A percentile compares a stretch with the other conserved stretches of the same genome.
Conservation (phyloP, 805 yeast genomes). For the Kazachstania psychrophila region DNA sequence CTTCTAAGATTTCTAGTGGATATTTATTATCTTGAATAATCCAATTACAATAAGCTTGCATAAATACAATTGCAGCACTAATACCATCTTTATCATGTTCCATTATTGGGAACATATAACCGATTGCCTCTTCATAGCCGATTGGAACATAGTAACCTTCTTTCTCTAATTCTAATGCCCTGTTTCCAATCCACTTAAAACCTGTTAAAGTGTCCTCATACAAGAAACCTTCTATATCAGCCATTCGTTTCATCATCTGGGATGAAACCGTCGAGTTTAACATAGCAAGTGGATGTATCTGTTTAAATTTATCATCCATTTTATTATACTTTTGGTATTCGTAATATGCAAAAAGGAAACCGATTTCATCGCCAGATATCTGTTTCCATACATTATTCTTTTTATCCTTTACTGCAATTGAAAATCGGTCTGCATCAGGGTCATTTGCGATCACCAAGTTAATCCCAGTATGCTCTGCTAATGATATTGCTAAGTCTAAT, state of each 20-base stretch:
- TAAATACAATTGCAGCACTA: conserved; percentile 64
- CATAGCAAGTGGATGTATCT: conserved; percentile 39
- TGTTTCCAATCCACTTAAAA: conserved; percentile 94
- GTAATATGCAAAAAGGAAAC: conserved; percentile 70
- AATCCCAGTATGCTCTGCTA: conserved; percentile 40
- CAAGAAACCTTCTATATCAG: conserved; percentile 48
- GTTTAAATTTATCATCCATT: conserved; percentile 20
- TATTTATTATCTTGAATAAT: conserved; percentile 18
- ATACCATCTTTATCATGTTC: conserved; percentile 88
- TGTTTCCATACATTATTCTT: conserved; percentile 52
- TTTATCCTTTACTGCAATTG: conserved; percentile 53
- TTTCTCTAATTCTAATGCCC: conserved; percentile 60
- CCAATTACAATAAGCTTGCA: conserved; percentile 59
- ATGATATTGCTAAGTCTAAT: conserved; percentile 53
- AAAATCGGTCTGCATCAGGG: conserved; percentile 95
- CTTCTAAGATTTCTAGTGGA: conserved; percentile 40
- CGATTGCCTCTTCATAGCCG: conserved; percentile 93
- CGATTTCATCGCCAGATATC: conserved; percentile 86
- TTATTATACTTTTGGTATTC: conserved; percentile 33
- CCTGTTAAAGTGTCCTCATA: conserved; percentile 86
- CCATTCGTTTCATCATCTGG: conserved; percentile 65
- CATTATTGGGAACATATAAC: conserved; percentile 76
- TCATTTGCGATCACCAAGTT: conserved; percentile 76
- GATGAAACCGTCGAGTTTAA: conserved; percentile 90
- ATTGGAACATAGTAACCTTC: conserved; percentile 69